Percentiles rank a stretch among this genome's conserved stretches.
Evolutionary conservation across 1,284 basidiomycete species (phyloP).

Genomic region (Abortiporus biennis): DNA sequence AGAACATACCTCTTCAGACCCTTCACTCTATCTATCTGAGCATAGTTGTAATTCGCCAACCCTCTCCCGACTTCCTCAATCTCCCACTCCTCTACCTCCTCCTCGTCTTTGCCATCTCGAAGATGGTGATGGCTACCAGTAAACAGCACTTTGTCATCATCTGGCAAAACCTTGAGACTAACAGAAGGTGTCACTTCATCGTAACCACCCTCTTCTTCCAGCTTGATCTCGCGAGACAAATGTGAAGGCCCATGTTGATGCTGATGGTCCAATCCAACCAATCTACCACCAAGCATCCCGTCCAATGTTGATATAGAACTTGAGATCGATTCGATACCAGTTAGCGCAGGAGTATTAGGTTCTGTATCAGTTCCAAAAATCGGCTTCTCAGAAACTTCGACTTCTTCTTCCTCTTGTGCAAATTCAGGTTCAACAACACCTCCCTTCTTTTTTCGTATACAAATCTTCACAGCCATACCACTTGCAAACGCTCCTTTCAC

Average conservation of each 20-base stretch:
- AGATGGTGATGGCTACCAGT: too few species aligned
- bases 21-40: constrained; percentile 85
- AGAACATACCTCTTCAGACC: constrained; percentile 78
- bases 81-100: constrained; percentile 57
- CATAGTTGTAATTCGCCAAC: constrained; percentile 93
- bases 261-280: constrained; percentile 15
- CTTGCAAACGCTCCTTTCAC: constrained; percentile 89
- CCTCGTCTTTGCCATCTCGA: constrained; percentile 8
- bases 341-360: constrained; percentile 37
- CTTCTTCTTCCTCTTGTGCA: constrained; percentile 23
- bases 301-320: constrained; percentile 34
- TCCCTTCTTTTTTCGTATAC: constrained; percentile 39
- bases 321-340: constrained; percentile 27
- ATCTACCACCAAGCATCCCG: constrained; percentile 26
- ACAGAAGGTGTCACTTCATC: constrained; percentile 23
- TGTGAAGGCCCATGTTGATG: constrained; percentile 29
- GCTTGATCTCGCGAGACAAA: constrained; percentile 4
- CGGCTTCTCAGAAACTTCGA: too few species aligned
- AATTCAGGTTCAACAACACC: constrained; percentile 16
- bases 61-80: constrained; percentile 90
- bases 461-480: constrained; percentile 88
- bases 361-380: too few species aligned
- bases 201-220: constrained; percentile 16
- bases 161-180: constrained; percentile 18
- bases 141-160: constrained; percentile 25